Conservation (phyloP, 495 filamentous ascomycete species). For the Annulohypoxylon stygium region DNA sequence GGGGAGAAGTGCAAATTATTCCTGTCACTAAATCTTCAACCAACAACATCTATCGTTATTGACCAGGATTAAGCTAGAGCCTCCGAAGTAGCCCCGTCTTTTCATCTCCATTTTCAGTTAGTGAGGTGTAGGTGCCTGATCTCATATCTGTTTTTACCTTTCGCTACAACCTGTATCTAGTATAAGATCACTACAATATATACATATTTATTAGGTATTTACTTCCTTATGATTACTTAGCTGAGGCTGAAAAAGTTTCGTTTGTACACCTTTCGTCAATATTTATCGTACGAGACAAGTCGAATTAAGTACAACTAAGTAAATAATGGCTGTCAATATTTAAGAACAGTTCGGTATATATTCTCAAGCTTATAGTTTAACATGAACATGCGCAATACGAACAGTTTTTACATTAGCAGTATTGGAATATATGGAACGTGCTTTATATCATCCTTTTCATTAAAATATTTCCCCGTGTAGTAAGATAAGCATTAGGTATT, state of each 20-base stretch:
- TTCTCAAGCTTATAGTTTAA: no score
- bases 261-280: not conserved
- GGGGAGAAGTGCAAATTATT: constrained; percentile 36
- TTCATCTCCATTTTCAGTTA: constrained; percentile 37
- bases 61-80: constrained; percentile 44
- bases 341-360: not conserved
- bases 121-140: constrained; percentile 21
- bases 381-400: not conserved
- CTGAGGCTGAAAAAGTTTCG: constrained; percentile 22
- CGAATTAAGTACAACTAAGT: not conserved
- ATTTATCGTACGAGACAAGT: not conserved
- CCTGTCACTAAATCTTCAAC: constrained; percentile 31
- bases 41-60: constrained; percentile 34
- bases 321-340: not conserved
- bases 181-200: not conserved
- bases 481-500: constrained; percentile 24
- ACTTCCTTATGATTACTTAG: constrained; percentile 13
- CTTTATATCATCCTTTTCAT: constrained; percentile 10
- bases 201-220: not conserved
- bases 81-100: constrained; percentile 50
- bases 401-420: not conserved
- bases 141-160: constrained; percentile 9
- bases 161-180: not conserved
- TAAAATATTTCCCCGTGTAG: constrained; percentile 20
- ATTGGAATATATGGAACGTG: not conserved